Evolutionary conservation across 2,329 filamentous ascomycete genomes (phyloP).

Genomic region (Onygenales sp.): DNA sequence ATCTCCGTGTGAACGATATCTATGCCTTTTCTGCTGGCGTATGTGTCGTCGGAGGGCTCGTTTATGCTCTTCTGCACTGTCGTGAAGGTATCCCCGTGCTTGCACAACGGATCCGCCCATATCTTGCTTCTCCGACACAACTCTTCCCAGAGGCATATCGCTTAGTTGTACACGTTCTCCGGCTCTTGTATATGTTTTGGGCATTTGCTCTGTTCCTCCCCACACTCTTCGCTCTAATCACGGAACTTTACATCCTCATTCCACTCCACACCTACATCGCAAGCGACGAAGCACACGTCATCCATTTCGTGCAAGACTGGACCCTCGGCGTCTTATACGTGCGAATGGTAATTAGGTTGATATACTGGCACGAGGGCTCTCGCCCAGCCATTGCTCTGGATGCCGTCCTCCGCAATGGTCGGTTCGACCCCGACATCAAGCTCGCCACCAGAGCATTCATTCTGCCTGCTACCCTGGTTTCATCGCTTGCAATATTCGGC

Average conservation of each 20-base stretch:
- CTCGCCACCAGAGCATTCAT: slow-evolving; percentile 80
- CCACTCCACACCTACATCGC: slow-evolving; percentile 71
- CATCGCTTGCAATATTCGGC: slow-evolving; percentile 50
- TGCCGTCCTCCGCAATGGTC: slow-evolving; percentile 64
- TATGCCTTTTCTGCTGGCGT: slow-evolving; percentile 91
- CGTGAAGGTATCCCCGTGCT: slow-evolving; percentile 7
- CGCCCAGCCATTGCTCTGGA: slow-evolving; percentile 65
- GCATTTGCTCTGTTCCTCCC: slow-evolving; percentile 73
- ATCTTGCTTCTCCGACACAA: slow-evolving; percentile 22
- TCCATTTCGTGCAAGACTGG: slow-evolving; percentile 89
- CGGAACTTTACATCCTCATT: slow-evolving; percentile 82
- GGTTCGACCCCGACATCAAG: slow-evolving; percentile 65
- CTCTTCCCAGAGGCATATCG: slow-evolving; percentile 15
- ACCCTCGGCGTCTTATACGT: slow-evolving; percentile 85
- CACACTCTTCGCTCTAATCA: slow-evolving; percentile 64
- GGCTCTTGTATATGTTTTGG: slow-evolving; percentile 63
- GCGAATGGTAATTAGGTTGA: slow-evolving; percentile 63
- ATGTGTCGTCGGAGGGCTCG: slow-evolving; percentile 62
- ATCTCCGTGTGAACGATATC: slow-evolving; percentile 79
- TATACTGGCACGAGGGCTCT: slow-evolving; percentile 58
- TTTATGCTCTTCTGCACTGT: slow-evolving; percentile 43
- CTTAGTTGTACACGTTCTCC: slow-evolving; percentile 27
- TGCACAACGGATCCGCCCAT: slow-evolving; percentile 9
- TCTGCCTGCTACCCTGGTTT: slow-evolving; percentile 60
- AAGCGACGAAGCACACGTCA: slow-evolving; percentile 28